Conservation (phyloP, 2,329 filamentous ascomycete species). For the Xylaria sp. region DNA sequence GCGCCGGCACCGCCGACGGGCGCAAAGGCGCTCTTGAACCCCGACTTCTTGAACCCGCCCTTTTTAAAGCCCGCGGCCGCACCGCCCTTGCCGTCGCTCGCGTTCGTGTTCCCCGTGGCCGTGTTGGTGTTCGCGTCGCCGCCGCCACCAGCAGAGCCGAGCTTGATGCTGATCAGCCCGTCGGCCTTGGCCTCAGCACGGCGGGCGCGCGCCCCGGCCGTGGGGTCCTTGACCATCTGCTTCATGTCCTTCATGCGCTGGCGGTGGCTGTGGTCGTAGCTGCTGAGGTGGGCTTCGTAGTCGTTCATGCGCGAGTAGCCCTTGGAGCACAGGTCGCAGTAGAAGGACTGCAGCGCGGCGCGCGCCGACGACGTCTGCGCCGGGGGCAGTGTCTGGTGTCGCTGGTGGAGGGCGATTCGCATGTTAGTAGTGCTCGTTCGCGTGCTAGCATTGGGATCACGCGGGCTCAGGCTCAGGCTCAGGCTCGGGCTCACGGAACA, state of each 20-base stretch:
- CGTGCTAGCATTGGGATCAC: neutral
- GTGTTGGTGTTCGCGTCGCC: slow-evolving; percentile 36
- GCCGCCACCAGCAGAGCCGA: slow-evolving; percentile 44
- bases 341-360: slow-evolving; percentile 80
- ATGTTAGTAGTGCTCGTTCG: neutral
- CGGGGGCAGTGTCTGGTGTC: slow-evolving; percentile 62
- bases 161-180: slow-evolving; percentile 70
- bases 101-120: slow-evolving; percentile 31
- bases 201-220: slow-evolving; percentile 67
- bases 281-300: slow-evolving; percentile 91
- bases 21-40: slow-evolving; percentile 79
- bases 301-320: slow-evolving; percentile 95
- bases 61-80: slow-evolving; percentile 62
- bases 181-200: slow-evolving; percentile 74
- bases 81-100: slow-evolving; percentile 37
- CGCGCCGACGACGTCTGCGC: slow-evolving; percentile 69
- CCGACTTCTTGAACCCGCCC: slow-evolving; percentile 79
- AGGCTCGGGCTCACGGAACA: no score
- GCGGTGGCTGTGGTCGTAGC: slow-evolving; percentile 95
- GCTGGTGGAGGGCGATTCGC: slow-evolving; percentile 41
- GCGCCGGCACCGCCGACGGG: slow-evolving; percentile 54
- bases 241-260: slow-evolving; percentile 90
- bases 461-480: no score
- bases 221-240: slow-evolving; percentile 76
- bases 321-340: slow-evolving; percentile 87